Evolutionary conservation across 805 yeast species (phyloP).

Genomic region (Starmerella floricola): DNA sequence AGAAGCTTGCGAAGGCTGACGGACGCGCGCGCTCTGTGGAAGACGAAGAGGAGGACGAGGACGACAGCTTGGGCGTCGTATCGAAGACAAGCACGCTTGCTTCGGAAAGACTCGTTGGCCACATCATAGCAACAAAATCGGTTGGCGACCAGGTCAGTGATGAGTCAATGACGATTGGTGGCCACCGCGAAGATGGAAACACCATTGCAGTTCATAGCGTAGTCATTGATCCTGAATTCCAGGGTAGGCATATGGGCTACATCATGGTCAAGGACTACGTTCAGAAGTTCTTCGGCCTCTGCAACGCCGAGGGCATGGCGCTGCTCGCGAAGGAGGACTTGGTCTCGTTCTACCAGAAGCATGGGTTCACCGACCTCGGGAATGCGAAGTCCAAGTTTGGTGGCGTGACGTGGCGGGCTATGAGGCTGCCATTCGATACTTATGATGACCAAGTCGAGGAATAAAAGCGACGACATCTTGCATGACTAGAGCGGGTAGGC

Average conservation of each 20-base stretch:
- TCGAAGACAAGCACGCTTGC: conserved; percentile 51
- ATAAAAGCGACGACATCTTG: not conserved
- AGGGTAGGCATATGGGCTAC: conserved; percentile 72
- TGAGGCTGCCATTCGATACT: conserved; percentile 22
- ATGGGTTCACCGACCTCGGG: conserved; percentile 69
- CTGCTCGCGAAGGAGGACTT: conserved; percentile 60
- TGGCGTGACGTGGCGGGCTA: conserved; percentile 41
- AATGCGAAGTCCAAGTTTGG: conserved; percentile 48
- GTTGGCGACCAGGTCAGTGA: conserved; percentile 11
- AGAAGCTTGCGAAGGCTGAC: conserved; percentile 16
- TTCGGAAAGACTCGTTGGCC: conserved; percentile 42
- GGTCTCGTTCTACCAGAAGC: conserved; percentile 63
- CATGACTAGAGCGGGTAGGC: too few species aligned
- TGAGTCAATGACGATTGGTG: conserved; percentile 27
- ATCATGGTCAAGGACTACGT: conserved; percentile 76
- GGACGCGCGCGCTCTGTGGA: conserved; percentile 16
- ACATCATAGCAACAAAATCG: conserved; percentile 22
- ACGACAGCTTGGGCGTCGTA: conserved; percentile 37
- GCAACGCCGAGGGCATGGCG: conserved; percentile 64
- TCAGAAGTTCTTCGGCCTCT: conserved; percentile 79
- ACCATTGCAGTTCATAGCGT: conserved; percentile 73
- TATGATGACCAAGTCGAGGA: conserved; percentile 19
- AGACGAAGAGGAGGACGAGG: conserved; percentile 19
- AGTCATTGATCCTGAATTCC: conserved; percentile 64
- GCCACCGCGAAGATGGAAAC: conserved; percentile 66